Evolutionary conservation across 257 asterid species (phyloP).

Genomic region (Lavandula angustifolia): DNA sequence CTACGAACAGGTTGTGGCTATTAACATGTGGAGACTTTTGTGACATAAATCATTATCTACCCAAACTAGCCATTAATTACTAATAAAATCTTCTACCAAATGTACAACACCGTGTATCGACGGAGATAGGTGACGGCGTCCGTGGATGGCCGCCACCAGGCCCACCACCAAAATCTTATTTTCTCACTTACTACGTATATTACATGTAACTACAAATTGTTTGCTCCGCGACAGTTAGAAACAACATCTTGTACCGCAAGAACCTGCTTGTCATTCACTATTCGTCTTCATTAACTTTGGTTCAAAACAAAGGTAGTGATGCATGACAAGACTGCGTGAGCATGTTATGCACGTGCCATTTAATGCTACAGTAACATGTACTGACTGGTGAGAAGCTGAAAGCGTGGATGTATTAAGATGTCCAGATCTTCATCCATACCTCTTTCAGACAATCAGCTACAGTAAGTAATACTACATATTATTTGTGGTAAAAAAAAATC

Average conservation of each 20-base stretch:
- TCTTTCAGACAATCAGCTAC: conserved; percentile 7
- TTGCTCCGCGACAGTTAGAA: too few species aligned
- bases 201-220: too few species aligned
- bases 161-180: not conserved
- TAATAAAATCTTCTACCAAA: conserved; percentile 24
- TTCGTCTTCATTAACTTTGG: not conserved
- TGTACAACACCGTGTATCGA: too few species aligned
- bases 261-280: not conserved
- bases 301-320: not conserved
- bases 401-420: conserved; percentile 18
- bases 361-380: conserved; percentile 30
- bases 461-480: conserved; percentile 6
- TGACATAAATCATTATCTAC: conserved; percentile 5
- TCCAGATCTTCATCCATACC: too few species aligned
- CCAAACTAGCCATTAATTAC: conserved; percentile 20
- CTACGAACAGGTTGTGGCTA: conserved; percentile 2
- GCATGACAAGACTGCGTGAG: not conserved
- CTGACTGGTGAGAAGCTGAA: conserved; percentile 7
- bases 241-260: too few species aligned
- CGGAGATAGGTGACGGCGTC: conserved; percentile 1
- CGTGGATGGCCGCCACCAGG: not conserved
- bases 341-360: conserved; percentile 30
- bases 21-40: not conserved
- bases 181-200: too few species aligned
- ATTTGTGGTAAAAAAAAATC: not conserved